Evolutionary conservation across 2,329 filamentous ascomycete genomes (phyloP).

Genomic region (Arthrobotrys sinensis): DNA sequence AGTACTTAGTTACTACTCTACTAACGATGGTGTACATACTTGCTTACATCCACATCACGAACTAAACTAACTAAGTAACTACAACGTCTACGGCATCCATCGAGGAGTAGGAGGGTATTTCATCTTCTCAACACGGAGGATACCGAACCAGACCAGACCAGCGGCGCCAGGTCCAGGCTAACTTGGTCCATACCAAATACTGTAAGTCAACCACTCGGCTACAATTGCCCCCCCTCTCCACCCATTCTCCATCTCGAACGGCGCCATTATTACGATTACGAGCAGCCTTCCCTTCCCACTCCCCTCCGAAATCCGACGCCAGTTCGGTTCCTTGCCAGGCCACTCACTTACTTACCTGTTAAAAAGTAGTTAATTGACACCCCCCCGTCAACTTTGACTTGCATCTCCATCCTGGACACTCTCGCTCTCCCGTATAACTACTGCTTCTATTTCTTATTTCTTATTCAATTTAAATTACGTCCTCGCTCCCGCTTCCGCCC

Average conservation of each 20-base stretch:
- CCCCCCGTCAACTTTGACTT: neutral
- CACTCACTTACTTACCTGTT: too few species aligned
- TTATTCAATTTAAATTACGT: constrained; percentile 1
- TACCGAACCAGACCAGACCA: too few species aligned
- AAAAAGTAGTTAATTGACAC: too few species aligned
- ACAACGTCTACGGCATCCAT: too few species aligned
- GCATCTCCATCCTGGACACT: neutral
- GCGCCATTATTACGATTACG: neutral
- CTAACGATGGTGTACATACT: neutral
- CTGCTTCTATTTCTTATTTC: neutral
- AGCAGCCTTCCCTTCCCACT: constrained; percentile 24
- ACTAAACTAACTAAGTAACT: too few species aligned
- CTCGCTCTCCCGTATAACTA: constrained; percentile 4
- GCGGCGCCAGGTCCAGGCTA: too few species aligned
- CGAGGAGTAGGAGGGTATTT: too few species aligned
- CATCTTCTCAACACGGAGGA: too few species aligned
- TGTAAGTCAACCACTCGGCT: constrained; percentile 21
- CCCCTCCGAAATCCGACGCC: constrained; percentile 45
- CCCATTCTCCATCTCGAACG: constrained; percentile 34
- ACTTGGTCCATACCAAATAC: too few species aligned
- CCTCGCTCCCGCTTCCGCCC: neutral
- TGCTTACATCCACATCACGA: too few species aligned
- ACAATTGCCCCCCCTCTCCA: constrained; percentile 16
- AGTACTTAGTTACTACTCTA: neutral
- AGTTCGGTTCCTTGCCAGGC: constrained; percentile 2